A percentile compares a stretch with the other conserved stretches of the same genome.
Conservation (phyloP, 2,329 filamentous ascomycete genomes). For the Aspergillus pseudoviridinutans region DNA sequence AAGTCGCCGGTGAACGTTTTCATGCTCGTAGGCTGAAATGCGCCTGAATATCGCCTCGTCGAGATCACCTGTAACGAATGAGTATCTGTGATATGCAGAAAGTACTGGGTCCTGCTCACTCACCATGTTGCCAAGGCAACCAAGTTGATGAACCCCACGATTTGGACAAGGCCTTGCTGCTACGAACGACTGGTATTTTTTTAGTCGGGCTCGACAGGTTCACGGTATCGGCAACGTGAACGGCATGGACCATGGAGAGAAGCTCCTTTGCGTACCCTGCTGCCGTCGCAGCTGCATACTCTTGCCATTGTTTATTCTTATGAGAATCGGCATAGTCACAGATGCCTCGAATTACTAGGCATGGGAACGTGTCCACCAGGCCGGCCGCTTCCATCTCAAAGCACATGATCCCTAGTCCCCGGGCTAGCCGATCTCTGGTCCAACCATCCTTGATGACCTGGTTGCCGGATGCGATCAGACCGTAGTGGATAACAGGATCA, state of each 20-base stretch:
- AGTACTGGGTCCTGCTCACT: too few relatives aligned
- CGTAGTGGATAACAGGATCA: neutral
- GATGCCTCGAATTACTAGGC: constrained; percentile 7
- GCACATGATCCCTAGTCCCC: neutral
- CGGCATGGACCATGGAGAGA: neutral
- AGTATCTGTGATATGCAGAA: neutral
- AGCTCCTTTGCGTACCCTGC: constrained; percentile 8
- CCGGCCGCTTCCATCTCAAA: constrained; percentile 1
- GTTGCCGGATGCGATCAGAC: neutral
- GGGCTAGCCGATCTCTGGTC: neutral
- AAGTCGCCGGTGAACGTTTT: constrained; percentile 16
- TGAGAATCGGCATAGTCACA: constrained; percentile 13
- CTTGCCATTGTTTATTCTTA: constrained; percentile 13
- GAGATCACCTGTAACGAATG: constrained; percentile 2
- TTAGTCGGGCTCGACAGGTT: neutral
- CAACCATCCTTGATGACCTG: neutral
- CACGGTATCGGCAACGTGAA: constrained; percentile 1
- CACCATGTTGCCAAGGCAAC: too few relatives aligned
- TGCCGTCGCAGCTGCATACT: constrained; percentile 12
- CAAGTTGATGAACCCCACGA: too few relatives aligned
- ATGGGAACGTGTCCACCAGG: constrained; percentile 5
- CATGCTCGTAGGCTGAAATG: constrained; percentile 18
- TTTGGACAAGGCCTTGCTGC: too few relatives aligned
- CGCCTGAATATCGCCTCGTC: constrained; percentile 8
- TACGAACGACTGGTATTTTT: constrained; percentile 1